These are phyloP conservation scores for Prunus persica DNA, from an alignment of 306 rosid species.

Conservation along the genomic window DNA sequence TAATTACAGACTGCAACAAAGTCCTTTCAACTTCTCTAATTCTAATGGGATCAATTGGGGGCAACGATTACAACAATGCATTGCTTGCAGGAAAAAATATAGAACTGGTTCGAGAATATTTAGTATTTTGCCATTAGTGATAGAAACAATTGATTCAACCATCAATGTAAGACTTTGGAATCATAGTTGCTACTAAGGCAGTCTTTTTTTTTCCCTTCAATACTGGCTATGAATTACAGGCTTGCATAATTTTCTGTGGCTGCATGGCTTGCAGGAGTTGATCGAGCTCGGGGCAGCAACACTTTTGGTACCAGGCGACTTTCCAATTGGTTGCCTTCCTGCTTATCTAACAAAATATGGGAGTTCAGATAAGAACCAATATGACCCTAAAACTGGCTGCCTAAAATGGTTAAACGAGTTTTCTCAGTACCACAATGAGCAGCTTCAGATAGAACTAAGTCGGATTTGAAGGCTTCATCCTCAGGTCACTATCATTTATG, in stretches of 20 bases:
- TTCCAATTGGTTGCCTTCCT: conserved; percentile 3
- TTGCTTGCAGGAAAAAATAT: conserved; percentile 2
- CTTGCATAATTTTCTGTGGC: background rate
- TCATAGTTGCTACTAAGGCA: background rate
- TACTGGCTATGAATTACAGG: background rate
- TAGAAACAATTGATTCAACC: conserved; percentile 30
- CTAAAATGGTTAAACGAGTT: conserved; percentile 3
- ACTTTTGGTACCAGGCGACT: background rate
- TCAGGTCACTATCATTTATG: conserved; percentile 3
- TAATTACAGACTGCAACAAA: conserved; percentile 38
- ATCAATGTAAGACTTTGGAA: conserved; percentile 21
- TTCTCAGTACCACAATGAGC: conserved; percentile 1
- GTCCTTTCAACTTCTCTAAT: conserved; percentile 36
- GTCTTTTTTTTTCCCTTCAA: too few relatives aligned
- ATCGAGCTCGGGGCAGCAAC: conserved; percentile 1
- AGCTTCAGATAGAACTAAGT: background rate
- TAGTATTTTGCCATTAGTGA: conserved; percentile 29
- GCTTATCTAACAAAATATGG: background rate
- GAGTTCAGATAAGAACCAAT: background rate
- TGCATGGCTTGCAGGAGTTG: background rate
- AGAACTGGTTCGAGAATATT: conserved; percentile 28
- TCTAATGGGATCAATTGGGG: conserved; percentile 60
- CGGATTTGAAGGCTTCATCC: conserved; percentile 9
- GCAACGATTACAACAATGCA: conserved; percentile 48
- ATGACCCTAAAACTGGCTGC: background rate